Evolutionary conservation across 129 eudicot species (phyloP).

Genomic region (Lonicera japonica): DNA sequence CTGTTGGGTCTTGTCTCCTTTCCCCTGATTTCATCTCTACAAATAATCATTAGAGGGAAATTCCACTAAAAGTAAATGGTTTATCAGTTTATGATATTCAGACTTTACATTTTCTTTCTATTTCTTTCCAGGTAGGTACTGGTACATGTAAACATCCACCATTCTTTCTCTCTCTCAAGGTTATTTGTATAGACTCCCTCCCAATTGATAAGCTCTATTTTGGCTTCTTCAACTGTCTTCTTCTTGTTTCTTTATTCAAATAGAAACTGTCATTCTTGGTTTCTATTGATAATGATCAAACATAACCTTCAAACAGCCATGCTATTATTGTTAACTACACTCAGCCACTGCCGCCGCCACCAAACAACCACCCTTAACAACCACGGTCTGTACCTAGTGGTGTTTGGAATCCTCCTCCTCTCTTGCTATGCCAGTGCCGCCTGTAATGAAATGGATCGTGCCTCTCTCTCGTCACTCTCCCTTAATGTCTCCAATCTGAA

Average conservation of each 20-base stretch:
- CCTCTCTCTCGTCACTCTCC: conserved; percentile 4
- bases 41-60: too few species aligned
- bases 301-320: conserved; percentile 1
- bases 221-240: neutral
- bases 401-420: neutral
- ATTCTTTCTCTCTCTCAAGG: neutral
- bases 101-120: too few species aligned
- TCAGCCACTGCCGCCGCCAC: neutral
- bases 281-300: conserved; percentile 13
- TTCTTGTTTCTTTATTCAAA: too few species aligned
- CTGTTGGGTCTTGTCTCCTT: too few species aligned
- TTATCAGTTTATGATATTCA: too few species aligned
- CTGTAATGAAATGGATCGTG: conserved; percentile 3
- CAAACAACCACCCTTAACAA: neutral
- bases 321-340: neutral
- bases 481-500: neutral
- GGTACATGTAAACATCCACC: conserved; percentile 6
- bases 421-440: neutral
- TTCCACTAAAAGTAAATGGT: too few species aligned
- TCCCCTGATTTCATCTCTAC: too few species aligned
- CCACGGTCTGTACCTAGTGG: neutral
- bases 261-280: neutral
- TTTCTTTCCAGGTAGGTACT: too few species aligned
- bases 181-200: neutral
- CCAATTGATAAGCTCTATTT: neutral